Evolutionary conservation across 2,329 filamentous ascomycete species (phyloP).

Genomic region (Aspergillus costaricaensis): DNA sequence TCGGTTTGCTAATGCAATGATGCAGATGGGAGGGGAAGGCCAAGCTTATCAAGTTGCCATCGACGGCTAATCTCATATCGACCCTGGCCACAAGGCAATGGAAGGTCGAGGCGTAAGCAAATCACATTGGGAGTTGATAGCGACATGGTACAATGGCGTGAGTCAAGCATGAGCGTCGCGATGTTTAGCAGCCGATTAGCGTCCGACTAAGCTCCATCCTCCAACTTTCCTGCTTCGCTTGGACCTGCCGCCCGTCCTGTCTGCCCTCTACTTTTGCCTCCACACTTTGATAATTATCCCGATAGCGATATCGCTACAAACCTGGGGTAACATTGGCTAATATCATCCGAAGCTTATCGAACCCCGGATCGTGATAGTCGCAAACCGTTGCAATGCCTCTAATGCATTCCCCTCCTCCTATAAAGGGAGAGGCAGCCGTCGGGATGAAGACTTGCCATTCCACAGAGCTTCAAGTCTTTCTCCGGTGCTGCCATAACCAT

Average conservation of each 20-base stretch:
- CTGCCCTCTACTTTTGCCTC: not conserved
- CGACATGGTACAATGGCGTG: not conserved
- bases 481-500: not conserved
- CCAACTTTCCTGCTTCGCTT: not conserved
- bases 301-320: not conserved
- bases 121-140: not conserved
- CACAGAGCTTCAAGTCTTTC: not conserved
- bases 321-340: not conserved
- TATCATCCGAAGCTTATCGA: not conserved
- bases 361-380: not conserved
- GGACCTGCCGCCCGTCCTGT: not conserved
- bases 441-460: not conserved
- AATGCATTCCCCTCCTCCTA: not conserved
- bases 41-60: conserved; percentile 1
- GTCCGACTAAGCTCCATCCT: not conserved
- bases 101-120: not conserved
- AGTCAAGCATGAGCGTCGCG: not conserved
- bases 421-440: not conserved
- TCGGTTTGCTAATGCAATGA: conserved; percentile 1
- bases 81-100: not conserved
- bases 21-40: not conserved
- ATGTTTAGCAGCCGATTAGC: not conserved
- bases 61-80: not conserved
- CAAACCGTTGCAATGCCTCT: not conserved
- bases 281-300: not conserved